phyloP scores from a whole-genome alignment of 108 stramenopile genomes.

The Pseudonitzschia delicatissima region DNA sequence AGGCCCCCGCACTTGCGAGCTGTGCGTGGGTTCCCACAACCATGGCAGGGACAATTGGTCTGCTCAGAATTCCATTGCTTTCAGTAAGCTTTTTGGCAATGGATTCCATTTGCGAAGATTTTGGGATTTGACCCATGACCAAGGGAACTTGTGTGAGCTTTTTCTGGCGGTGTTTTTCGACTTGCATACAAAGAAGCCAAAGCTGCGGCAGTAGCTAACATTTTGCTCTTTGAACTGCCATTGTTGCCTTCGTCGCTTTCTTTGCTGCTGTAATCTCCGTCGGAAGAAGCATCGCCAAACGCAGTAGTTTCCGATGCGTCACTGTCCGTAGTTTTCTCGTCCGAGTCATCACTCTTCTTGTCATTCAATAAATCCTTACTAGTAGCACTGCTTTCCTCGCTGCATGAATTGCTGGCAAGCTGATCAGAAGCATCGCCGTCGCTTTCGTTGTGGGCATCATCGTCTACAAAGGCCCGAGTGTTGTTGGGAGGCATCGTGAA shows the following conservation, averaged over 20 bases:
- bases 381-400: background rate
- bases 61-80: background rate
- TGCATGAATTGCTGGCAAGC: background rate
- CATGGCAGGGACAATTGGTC: background rate
- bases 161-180: background rate
- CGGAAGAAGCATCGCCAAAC: background rate
- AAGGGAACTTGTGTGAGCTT: background rate
- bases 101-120: background rate
- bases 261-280: background rate
- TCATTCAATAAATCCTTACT: background rate
- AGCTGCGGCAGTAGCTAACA: background rate
- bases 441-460: no score
- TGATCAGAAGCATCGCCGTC: no score
- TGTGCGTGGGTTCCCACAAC: background rate
- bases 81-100: background rate
- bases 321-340: background rate
- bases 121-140: slow-evolving; percentile 1
- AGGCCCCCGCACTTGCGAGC: background rate
- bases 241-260: background rate
- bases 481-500: background rate
- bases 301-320: background rate
- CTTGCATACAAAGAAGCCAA: slow-evolving; percentile 10
- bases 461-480: background rate
- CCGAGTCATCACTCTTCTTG: background rate
- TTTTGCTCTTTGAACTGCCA: background rate